Evolutionary conservation across 2,329 filamentous ascomycete species (phyloP), one percentile per base, ranked within the genome.

Genomic region (Hypomyces perniciosus): DNA sequence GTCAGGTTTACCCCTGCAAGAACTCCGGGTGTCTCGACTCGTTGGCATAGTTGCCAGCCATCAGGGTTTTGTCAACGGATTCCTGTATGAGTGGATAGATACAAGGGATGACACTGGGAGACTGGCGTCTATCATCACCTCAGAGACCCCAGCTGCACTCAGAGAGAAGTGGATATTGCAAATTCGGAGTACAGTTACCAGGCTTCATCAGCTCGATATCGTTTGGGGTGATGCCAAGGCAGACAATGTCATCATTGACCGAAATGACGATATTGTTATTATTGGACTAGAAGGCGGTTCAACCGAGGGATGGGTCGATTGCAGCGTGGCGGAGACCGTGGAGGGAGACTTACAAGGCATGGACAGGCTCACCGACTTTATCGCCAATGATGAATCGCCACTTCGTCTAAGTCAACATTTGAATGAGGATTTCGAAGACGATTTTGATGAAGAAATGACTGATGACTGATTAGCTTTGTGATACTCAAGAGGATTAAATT

Each of bases 221-320:
- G 44, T 62, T 26, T 68, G 63, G 65, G 63, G 66, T 7, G 64
- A 66, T 42, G 63, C 54, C 6, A 66, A 67, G 44, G 52, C 61
- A 2, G 56, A 59, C 10, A 67, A 68, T 41, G 49, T 65, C 20
- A 51, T 68, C 8, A 61, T 68, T n/a, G 61, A 65, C 35, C 37
- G 43, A 27, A 41, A 59, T 12, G 58, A 61, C 7, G 54, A 67
- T 44, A 58, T 61, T 1, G 65, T 62, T 59, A 46, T 65, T 2
- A 57, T 60, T 10, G 62, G 66, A 43, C 67, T 68, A 51, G 63
- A 61, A 2, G 63, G 62, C 12, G 38, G 38, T 13, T 41, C 12
- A 8, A 41, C 38, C 9, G 20, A 30, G 26, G 41, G 41, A 10
- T 44, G 41, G 41, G 41, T 44, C 7, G 28, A 44, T 31, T 7